Conservation (phyloP, 208 protist genomes). For the Wallacemonas sp. region DNA sequence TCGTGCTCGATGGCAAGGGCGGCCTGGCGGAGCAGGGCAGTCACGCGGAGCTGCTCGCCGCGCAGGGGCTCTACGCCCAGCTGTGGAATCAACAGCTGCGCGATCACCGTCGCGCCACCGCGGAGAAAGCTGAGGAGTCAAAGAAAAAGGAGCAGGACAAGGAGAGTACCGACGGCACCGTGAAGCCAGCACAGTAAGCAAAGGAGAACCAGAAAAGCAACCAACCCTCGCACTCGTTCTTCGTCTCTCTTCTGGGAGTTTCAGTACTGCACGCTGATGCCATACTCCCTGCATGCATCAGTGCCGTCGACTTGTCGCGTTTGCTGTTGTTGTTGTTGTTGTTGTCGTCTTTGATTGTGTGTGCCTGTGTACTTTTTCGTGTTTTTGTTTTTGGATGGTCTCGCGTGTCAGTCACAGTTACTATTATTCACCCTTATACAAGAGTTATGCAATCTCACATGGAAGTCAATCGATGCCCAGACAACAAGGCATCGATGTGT, state of each 20-base stretch:
- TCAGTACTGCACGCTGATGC: too few species aligned
- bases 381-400: neutral
- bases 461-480: too few species aligned
- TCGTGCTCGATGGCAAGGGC: constrained; percentile 91
- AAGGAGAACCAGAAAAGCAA: too few species aligned
- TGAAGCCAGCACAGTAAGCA: too few species aligned
- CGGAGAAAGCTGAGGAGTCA: neutral
- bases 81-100: constrained; percentile 87
- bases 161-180: too few species aligned
- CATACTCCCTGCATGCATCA: too few species aligned
- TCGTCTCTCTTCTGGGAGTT: too few species aligned
- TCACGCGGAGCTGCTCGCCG: constrained; percentile 83
- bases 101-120: constrained; percentile 26
- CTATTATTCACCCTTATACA: too few species aligned
- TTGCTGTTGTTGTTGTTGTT: constrained; percentile 17
- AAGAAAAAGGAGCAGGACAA: constrained; percentile 5
- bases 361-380: neutral
- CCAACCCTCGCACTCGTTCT: too few species aligned
- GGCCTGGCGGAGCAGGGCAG: constrained; percentile 83
- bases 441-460: too few species aligned
- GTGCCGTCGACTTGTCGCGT: too few species aligned
- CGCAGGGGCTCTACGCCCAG: constrained; percentile 71
- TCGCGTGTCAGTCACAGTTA: neutral
- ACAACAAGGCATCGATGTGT: too few species aligned
- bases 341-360: neutral